Evolutionary conservation across 148 eudicot genomes (phyloP), one percentile per base, ranked within the genome.

Genomic region (Nepenthes mirabilis): DNA sequence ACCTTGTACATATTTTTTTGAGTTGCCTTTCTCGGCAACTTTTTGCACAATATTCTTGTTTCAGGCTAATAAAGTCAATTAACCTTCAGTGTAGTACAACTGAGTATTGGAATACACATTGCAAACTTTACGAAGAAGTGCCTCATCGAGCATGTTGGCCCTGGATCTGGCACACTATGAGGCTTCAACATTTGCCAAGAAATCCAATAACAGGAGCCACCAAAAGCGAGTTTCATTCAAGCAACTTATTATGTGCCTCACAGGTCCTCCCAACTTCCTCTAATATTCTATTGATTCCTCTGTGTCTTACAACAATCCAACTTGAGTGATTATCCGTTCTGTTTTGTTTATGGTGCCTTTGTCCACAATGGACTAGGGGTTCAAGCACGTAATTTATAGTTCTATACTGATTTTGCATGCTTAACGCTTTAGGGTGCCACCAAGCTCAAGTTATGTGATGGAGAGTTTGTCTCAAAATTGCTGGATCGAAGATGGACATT

Each of bases 401-500:
- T 10, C 12, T n/a, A 4, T 2, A 49, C 36, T 32, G 36, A 32
- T 55, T 9, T 55, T 55, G 3, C 2, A 32, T 55, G 32, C 36
- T 36, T 55, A 33, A 2, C 51, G 68, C 13, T 49, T 49, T 49
- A 75, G 86, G 79, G 58, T 58, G 65, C 68, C 55, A 53, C 75
- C 8, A 47, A 71, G 52, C 34, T 59, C 61, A 74, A 73, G 68
- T 59, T 34, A 53, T 56, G 63, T 10, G 64, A 49, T 49, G 82
- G 77, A 51, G 78, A 72, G 33, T 75, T 77, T 1, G 56, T 84
- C 34, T 74, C 75, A 6, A 84, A 68, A 63, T 62, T 86, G 66
- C 82, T 93, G 4, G 67, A 79, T 37, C 75, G 99, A 72, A 84
- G 77, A 74, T 89, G 99, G 99, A 52, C 82, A 65, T 70, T 84